A percentile compares a stretch with the other conserved stretches of the same genome.
Evolutionary conservation across 2,329 filamentous ascomycete genomes (phyloP).

Genomic region (Arthrobotrys musiformis): DNA sequence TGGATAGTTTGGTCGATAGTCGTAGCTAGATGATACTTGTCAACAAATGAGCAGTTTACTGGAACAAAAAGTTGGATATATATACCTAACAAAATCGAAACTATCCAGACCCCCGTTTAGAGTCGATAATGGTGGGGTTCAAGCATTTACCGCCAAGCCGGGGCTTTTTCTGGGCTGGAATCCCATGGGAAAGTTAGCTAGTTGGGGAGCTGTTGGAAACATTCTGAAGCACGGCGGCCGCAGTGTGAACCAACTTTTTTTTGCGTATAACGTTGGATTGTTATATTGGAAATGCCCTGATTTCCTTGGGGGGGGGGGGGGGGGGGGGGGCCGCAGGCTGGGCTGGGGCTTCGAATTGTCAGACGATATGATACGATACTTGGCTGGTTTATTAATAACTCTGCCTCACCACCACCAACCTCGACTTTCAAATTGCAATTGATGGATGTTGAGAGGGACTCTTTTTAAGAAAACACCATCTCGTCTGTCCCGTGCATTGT

Average conservation of each 20-base stretch:
- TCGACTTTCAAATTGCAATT: no score
- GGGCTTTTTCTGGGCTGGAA: neutral
- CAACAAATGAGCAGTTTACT: neutral
- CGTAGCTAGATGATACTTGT: neutral
- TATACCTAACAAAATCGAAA: neutral
- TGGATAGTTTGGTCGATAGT: no score
- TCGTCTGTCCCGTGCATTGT: neutral
- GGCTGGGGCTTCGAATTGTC: neutral
- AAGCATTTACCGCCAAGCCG: slow-evolving; percentile 5
- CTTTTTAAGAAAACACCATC: neutral
- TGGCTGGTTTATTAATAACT: no score
- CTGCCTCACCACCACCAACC: no score
- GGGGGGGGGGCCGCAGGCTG: no score
- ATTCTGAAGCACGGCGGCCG: neutral
- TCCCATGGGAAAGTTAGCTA: neutral
- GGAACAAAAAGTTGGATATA: neutral
- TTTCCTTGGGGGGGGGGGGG: neutral
- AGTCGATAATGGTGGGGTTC: neutral
- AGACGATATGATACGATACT: neutral
- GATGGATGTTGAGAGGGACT: no score
- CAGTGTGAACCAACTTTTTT: neutral
- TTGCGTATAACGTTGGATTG: neutral
- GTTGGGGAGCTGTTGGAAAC: neutral
- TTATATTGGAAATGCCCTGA: neutral
- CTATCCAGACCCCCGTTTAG: neutral